Percentiles rank a stretch among this genome's conserved stretches.
These are phyloP conservation scores for Corynespora cassiicola DNA, from an alignment of 2,329 filamentous ascomycete species.

Conservation along the genomic window DNA sequence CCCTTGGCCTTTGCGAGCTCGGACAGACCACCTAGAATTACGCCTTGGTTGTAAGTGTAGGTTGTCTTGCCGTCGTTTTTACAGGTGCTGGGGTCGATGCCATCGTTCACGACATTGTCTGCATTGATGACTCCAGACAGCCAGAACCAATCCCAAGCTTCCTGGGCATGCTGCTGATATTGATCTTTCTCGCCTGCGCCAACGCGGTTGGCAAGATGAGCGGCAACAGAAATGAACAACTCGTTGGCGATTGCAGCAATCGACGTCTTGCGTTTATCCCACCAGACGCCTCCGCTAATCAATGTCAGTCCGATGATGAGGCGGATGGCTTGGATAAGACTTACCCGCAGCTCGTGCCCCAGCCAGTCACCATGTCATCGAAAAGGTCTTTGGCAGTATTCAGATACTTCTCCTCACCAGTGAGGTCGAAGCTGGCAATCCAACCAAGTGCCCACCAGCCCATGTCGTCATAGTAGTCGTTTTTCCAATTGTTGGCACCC, in stretches of 20 bases:
- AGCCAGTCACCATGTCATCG: conserved; percentile 62
- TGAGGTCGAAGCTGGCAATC: conserved; percentile 64
- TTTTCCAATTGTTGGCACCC: conserved; percentile 50
- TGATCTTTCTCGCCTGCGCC: conserved; percentile 40
- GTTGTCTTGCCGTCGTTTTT: conserved; percentile 59
- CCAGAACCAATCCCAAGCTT: conserved; percentile 62
- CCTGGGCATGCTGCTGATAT: conserved; percentile 58
- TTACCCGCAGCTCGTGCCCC: conserved; percentile 56
- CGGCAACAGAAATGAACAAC: conserved; percentile 61
- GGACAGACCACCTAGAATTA: conserved; percentile 62
- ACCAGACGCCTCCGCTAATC: conserved; percentile 62
- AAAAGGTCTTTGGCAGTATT: conserved; percentile 61
- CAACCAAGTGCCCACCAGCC: conserved; percentile 70
- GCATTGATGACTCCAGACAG: conserved; percentile 59
- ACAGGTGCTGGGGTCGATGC: conserved; percentile 55
- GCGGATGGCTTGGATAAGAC: too few relatives aligned
- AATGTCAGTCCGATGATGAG: too few relatives aligned
- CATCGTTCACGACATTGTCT: conserved; percentile 61
- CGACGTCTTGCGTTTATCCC: conserved; percentile 60
- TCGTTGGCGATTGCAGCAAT: conserved; percentile 67
- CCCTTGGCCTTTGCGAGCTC: conserved; percentile 58
- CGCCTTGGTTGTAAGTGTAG: conserved; percentile 66
- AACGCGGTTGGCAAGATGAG: conserved; percentile 60
- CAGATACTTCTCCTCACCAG: conserved; percentile 60
- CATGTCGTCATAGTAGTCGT: conserved; percentile 66